Evolutionary conservation across 1,139 yeast species (phyloP), one percentile per base, ranked within the genome.

Genomic region (Saccharomyces hybrid): DNA sequence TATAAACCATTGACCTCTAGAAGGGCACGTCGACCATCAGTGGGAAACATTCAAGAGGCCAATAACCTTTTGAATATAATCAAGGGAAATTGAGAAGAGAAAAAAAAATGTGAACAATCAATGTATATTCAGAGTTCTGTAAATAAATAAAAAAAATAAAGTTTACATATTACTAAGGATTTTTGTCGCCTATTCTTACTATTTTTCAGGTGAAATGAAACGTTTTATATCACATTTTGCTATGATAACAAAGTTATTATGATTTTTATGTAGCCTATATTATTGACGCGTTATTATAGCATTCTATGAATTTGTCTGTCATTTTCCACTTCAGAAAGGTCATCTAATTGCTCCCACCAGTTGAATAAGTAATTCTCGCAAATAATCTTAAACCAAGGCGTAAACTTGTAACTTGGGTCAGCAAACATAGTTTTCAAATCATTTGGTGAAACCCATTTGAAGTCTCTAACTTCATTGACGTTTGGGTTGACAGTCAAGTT

Each of bases 311-410:
- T 69, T 29, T 60, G 50, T 16, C 56, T 28, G 53, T 69, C 72
- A 50, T 68, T 68, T 53, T 64, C 69, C 9, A 66, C 67, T 11
- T 60, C 50, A 1, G 69, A 67, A 53, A 73, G 59, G 58, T 78
- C 73, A 64, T 82, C 84, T 61, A 91, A 75, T 59, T 82, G 78
- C 51, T 77, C 79, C 99, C 99, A 93, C 99, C 99, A 93, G 61
- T 87, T 78, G 75, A 88, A 93, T 66, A 93, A 76, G 67, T 88
- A 88, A 51, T 88, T 83, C 67, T 93, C 90, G 70, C 99, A 95
- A 63, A 93, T 93, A 61, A 93, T 81, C 72, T 89, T 90, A 76
- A 93, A 93, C 99, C 99, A 93, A 9, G 99, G 99, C 5, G 99
- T 93, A 72, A 93, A 95, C 20, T 81, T 78, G 59, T 86, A 76